Evolutionary conservation across 768 basidiomycete species (phyloP).

Genomic region (Mycena leptocephala): DNA sequence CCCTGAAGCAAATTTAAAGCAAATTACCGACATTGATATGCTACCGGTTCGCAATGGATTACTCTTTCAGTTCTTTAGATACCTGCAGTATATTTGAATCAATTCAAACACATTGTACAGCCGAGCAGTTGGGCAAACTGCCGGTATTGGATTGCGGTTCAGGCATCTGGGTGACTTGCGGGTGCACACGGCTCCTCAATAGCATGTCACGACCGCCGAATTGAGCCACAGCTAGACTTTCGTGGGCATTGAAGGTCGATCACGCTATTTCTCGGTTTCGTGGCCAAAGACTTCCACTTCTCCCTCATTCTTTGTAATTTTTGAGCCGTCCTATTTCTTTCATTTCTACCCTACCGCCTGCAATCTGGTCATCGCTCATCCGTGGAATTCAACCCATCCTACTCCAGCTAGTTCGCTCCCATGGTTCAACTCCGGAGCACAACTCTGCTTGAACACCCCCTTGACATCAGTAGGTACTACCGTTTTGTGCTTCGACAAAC

Average conservation of each 20-base stretch:
- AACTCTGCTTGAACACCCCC: not conserved
- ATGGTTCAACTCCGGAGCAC: not conserved
- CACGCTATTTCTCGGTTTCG: not conserved
- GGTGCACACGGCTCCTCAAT: not conserved
- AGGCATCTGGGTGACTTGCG: not conserved
- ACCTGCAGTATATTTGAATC: not conserved
- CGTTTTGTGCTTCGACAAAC: not conserved
- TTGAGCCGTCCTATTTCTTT: not conserved
- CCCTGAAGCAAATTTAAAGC: not conserved
- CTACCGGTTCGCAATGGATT: not conserved
- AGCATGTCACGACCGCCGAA: too few relatives aligned
- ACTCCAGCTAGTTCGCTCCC: not conserved
- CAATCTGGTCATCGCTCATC: not conserved
- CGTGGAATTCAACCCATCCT: not conserved
- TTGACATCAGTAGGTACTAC: not conserved
- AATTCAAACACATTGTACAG: not conserved
- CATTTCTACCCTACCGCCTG: not conserved
- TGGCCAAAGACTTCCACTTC: not conserved
- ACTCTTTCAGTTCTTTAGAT: not conserved
- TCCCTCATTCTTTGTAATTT: not conserved
- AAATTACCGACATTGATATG: not conserved
- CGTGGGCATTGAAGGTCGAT: not conserved
- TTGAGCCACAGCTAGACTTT: too few relatives aligned
- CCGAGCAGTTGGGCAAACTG: not conserved
- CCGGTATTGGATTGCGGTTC: not conserved